phyloP scores from a whole-genome alignment of 768 basidiomycete genomes.

The Candolleomyces eurysporus region DNA sequence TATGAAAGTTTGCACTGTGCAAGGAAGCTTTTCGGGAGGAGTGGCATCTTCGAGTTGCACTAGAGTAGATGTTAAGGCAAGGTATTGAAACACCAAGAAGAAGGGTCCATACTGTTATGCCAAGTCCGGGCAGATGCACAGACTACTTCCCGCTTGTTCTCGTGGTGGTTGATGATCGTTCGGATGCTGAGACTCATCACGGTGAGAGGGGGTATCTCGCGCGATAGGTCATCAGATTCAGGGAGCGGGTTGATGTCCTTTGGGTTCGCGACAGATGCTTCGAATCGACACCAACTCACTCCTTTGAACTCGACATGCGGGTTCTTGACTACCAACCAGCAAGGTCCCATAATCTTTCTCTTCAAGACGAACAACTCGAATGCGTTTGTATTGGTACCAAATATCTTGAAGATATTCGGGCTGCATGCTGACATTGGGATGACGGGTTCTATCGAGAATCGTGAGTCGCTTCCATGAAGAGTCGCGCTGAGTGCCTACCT shows the following conservation, averaged over 20 bases:
- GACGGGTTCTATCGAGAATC: constrained; percentile 53
- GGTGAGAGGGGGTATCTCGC: constrained; percentile 85
- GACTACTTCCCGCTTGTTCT: constrained; percentile 93
- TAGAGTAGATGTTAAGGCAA: constrained; percentile 25
- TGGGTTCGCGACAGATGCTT: constrained; percentile 78
- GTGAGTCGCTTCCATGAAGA: neutral
- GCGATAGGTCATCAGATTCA: constrained; percentile 62
- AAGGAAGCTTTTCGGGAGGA: constrained; percentile 83
- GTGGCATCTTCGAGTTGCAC: constrained; percentile 90
- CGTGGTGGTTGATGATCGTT: constrained; percentile 90
- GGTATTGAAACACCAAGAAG: neutral
- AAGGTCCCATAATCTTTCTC: constrained; percentile 98
- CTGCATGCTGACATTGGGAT: constrained; percentile 73
- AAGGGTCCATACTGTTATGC: constrained; percentile 50
- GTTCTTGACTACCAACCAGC: constrained; percentile 88
- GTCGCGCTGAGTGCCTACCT: constrained; percentile 39
- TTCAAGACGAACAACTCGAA: constrained; percentile 94
- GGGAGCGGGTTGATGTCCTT: constrained; percentile 85
- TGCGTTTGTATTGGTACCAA: constrained; percentile 89
- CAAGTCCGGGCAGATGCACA: constrained; percentile 83
- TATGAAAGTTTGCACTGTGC: constrained; percentile 82
- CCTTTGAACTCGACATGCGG: constrained; percentile 75
- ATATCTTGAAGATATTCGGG: constrained; percentile 81
- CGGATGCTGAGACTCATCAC: constrained; percentile 86
- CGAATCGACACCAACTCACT: constrained; percentile 94